Evolutionary conservation across 1,284 basidiomycete genomes (phyloP), one percentile per base, ranked within the genome.

Genomic region (Ganoderma sp.): DNA sequence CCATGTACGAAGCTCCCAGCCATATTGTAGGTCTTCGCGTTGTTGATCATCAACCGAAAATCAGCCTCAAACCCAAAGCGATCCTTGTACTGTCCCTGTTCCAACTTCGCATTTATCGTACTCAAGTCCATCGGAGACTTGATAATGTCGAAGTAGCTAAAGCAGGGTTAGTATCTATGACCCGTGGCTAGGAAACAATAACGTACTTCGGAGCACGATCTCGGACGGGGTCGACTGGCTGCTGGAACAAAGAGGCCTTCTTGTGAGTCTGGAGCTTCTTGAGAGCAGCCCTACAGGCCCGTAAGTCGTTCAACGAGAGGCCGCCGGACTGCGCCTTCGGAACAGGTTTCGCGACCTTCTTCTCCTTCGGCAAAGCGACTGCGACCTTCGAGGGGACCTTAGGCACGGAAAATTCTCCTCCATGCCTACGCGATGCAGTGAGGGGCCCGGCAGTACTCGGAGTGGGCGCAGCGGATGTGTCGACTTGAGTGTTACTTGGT

Each of bases 61-160:
- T 99, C 97, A 22, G 86, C 84, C 74, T 92, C 90, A 78, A 99
- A 97, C 25, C 86, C 91, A 76, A 91, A 89, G 28, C 96, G 90
- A 75, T 94, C 88, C 69, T 89, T 87, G 82, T 99, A 99, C 63
- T 96, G 88, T 0, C 96, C 96, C 69, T 87, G 89, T 75, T 95
- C 91, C 32, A 99, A 82, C 80, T 98, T 99, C 65, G 93, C 93
- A 25, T 85, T 84, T 82, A 98, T 94, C 0, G 96, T 97, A 61
- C 90, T 90, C 15, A 99, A 84, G 78, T 99, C 97, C 95, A 99
- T 99, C 0, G 98, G 97, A 17, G 92, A 85, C 78, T 94, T 93
- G 80, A 99, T 93, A 67, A 97, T 82, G 64, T 93, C 89, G 75
- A 96, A 95, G 79, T 99, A 99, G 73, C 94, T 96, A 71, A 42